phyloP scores from a whole-genome alignment of 768 basidiomycete species.

The Pluteus cervinus region DNA sequence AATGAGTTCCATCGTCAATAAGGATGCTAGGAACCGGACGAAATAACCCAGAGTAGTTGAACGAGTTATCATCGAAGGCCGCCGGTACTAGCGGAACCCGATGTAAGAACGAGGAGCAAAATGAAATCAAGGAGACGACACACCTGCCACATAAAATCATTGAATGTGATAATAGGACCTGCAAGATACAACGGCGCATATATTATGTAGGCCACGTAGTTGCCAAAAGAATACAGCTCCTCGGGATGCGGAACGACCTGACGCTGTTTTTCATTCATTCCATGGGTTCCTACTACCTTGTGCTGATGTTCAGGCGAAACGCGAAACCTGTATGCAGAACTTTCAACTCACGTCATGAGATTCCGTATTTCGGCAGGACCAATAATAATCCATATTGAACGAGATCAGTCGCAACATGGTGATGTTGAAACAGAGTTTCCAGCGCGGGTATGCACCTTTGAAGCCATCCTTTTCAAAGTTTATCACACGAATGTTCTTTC shows the following conservation, averaged over 20 bases:
- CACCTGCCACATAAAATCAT: conserved; percentile 94
- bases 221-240: conserved; percentile 57
- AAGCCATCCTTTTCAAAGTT: conserved; percentile 50
- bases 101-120: neutral
- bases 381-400: conserved; percentile 90
- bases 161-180: conserved; percentile 94
- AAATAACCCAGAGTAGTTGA: conserved; percentile 47
- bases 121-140: conserved; percentile 11
- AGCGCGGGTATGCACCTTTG: conserved; percentile 80
- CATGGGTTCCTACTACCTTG: conserved; percentile 14
- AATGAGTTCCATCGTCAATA: conserved; percentile 86
- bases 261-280: conserved; percentile 54
- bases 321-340: neutral
- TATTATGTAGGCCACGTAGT: conserved; percentile 80
- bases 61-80: conserved; percentile 40
- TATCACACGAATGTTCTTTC: conserved; percentile 1
- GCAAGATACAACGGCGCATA: conserved; percentile 95
- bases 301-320: neutral
- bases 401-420: conserved; percentile 92
- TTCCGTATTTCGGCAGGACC: conserved; percentile 52
- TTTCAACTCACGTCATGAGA: conserved; percentile 35
- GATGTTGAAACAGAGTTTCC: conserved; percentile 94
- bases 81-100: conserved; percentile 43
- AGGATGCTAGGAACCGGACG: conserved; percentile 60
- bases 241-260: conserved; percentile 46